These are phyloP conservation scores for Gelatoporia subvermispora DNA, from an alignment of 768 basidiomycete genomes.

Conservation along the genomic window DNA sequence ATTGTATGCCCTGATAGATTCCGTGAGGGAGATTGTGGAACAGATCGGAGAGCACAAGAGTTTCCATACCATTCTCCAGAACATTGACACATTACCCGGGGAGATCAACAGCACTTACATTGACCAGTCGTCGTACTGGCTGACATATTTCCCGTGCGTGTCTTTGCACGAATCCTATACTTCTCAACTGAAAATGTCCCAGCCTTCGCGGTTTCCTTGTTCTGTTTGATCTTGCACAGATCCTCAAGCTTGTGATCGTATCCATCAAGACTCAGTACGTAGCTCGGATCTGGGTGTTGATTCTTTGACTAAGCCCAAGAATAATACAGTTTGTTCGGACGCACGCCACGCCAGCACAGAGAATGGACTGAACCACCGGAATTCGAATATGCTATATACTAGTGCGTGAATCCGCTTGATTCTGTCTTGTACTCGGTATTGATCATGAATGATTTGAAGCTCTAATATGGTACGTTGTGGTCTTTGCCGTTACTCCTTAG, in stretches of 20 bases:
- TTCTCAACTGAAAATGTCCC: neutral
- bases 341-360: constrained; percentile 84
- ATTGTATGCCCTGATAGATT: constrained; percentile 27
- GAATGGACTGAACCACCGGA: constrained; percentile 88
- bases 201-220: constrained; percentile 92
- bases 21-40: constrained; percentile 37
- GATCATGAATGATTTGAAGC: constrained; percentile 21
- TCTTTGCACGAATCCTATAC: neutral
- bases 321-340: constrained; percentile 61
- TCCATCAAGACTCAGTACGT: constrained; percentile 79
- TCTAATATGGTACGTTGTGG: constrained; percentile 48
- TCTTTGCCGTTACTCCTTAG: constrained; percentile 6
- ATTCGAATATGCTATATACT: constrained; percentile 85
- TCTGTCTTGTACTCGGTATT: constrained; percentile 4
- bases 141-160: constrained; percentile 86
- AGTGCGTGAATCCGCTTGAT: constrained; percentile 41
- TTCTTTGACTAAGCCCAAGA: constrained; percentile 1
- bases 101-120: constrained; percentile 86
- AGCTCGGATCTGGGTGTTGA: neutral
- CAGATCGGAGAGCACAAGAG: constrained; percentile 46
- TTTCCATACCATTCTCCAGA: constrained; percentile 40
- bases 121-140: constrained; percentile 86
- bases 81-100: constrained; percentile 50
- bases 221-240: constrained; percentile 93
- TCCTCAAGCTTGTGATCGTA: constrained; percentile 83